phyloP scores from a whole-genome alignment of 106 monocot species.

The Acanthochlamys bracteata region DNA sequence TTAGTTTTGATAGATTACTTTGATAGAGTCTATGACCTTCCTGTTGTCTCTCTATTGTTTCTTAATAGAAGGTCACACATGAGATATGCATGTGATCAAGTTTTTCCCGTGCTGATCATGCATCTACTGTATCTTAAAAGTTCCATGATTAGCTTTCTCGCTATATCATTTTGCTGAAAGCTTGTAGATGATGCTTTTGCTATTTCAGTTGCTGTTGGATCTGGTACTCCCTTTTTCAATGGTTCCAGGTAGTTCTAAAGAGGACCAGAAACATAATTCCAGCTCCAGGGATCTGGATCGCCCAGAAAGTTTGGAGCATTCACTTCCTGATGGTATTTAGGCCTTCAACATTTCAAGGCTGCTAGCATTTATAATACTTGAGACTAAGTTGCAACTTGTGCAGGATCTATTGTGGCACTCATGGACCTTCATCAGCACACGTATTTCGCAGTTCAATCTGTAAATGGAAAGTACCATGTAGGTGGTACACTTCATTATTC shows the following conservation, averaged over 20 bases:
- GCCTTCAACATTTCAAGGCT: no score
- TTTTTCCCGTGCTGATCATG: no score
- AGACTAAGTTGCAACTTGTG: slow-evolving; percentile 1
- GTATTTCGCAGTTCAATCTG: slow-evolving; percentile 62
- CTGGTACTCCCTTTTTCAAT: slow-evolving; percentile 34
- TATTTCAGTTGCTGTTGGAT: slow-evolving; percentile 49
- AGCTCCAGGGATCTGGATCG: slow-evolving; percentile 9
- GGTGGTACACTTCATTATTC: slow-evolving; percentile 72
- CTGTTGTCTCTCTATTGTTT: no score
- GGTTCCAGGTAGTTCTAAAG: slow-evolving; percentile 19
- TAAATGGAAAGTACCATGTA: slow-evolving; percentile 31
- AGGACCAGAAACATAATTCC: slow-evolving; percentile 10
- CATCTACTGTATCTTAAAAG: no score
- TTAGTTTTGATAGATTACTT: no score
- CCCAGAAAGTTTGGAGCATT: slow-evolving; percentile 15
- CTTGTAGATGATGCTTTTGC: not conserved
- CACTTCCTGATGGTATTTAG: slow-evolving; percentile 80
- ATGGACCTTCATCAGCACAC: slow-evolving; percentile 74
- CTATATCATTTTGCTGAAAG: no score
- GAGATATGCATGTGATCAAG: no score
- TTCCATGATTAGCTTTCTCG: no score
- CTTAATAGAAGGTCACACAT: no score
- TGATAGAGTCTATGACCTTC: no score
- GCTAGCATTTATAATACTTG: not conserved
- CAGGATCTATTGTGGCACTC: slow-evolving; percentile 82